These are phyloP conservation scores for Endothia cerciana DNA, from an alignment of 2,329 filamentous ascomycete genomes.

Conservation along the genomic window DNA sequence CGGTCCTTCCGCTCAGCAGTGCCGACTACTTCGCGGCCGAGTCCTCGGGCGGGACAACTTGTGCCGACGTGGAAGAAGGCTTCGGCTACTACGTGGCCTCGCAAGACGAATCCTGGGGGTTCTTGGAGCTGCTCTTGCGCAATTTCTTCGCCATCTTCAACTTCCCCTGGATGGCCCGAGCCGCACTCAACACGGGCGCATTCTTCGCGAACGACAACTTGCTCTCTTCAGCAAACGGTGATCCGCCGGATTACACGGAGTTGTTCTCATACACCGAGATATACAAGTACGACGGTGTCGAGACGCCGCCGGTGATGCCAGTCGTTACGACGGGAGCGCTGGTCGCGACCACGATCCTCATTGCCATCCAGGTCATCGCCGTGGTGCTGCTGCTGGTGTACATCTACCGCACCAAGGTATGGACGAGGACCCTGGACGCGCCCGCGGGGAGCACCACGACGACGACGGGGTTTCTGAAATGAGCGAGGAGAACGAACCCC, in stretches of 20 bases:
- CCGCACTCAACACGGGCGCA: slow-evolving; percentile 33
- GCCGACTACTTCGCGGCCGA: not conserved
- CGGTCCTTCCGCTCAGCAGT: not conserved
- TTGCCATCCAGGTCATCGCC: slow-evolving; percentile 13
- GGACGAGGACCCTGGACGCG: slow-evolving; percentile 27
- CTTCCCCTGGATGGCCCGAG: not conserved
- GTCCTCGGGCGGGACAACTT: not conserved
- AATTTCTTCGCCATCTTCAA: slow-evolving; percentile 6
- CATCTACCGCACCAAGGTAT: slow-evolving; percentile 21
- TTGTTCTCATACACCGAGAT: not conserved
- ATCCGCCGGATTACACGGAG: too few relatives aligned
- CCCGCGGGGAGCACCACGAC: slow-evolving; percentile 1
- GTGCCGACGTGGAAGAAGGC: not conserved
- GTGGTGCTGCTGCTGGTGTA: slow-evolving; percentile 21
- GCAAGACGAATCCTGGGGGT: fast-evolving
- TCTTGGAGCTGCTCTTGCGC: not conserved
- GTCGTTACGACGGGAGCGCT: not conserved
- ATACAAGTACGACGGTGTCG: not conserved
- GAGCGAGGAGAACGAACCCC: not conserved
- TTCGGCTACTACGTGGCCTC: not conserved
- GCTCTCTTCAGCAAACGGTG: slow-evolving; percentile 27
- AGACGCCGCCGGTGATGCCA: not conserved
- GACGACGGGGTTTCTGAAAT: not conserved
- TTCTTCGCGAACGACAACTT: slow-evolving; percentile 37
- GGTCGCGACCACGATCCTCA: slow-evolving; percentile 1